Percentiles rank a stretch among this genome's conserved stretches.
Conservation (phyloP, 1,284 basidiomycete genomes). For the Entoloma clypeatum region DNA sequence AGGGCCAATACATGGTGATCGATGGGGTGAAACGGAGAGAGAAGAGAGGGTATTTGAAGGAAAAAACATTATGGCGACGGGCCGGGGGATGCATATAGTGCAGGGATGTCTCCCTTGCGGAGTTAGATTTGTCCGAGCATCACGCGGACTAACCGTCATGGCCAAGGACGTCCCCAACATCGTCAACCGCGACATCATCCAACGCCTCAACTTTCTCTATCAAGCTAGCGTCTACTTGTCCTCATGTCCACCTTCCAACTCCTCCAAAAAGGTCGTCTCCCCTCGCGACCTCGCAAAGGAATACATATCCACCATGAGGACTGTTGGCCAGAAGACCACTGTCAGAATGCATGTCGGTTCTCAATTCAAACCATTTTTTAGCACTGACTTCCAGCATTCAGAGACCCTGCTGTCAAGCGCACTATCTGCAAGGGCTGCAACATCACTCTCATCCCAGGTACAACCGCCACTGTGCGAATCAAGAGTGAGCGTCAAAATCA, state of each 20-base stretch:
- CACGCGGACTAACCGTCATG: no score
- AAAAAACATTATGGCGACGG: no score
- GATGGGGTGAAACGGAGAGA: no score
- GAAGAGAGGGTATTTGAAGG: no score
- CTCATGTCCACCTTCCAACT: slow-evolving; percentile 14
- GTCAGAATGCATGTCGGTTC: slow-evolving; percentile 58
- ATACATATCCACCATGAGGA: slow-evolving; percentile 65
- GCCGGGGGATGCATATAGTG: no score
- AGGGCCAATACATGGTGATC: no score
- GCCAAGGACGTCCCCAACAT: no score
- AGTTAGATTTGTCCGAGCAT: no score
- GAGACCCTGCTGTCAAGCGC: slow-evolving; percentile 77
- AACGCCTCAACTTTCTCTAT: slow-evolving; percentile 80
- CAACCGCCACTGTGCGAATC: slow-evolving; percentile 58
- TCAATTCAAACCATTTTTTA: not conserved
- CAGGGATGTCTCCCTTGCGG: no score
- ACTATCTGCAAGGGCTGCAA: slow-evolving; percentile 69
- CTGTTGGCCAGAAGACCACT: slow-evolving; percentile 68
- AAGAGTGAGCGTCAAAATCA: slow-evolving; percentile 44
- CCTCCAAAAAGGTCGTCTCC: slow-evolving; percentile 27
- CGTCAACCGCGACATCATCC: slow-evolving; percentile 68
- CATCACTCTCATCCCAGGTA: slow-evolving; percentile 61
- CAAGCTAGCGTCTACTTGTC: slow-evolving; percentile 63
- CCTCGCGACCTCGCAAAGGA: slow-evolving; percentile 51
- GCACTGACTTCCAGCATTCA: slow-evolving; percentile 25